Percentiles rank a stretch among this genome's conserved stretches.
Evolutionary conservation across 805 yeast genomes (phyloP).

Genomic region (Pichia heedii): DNA sequence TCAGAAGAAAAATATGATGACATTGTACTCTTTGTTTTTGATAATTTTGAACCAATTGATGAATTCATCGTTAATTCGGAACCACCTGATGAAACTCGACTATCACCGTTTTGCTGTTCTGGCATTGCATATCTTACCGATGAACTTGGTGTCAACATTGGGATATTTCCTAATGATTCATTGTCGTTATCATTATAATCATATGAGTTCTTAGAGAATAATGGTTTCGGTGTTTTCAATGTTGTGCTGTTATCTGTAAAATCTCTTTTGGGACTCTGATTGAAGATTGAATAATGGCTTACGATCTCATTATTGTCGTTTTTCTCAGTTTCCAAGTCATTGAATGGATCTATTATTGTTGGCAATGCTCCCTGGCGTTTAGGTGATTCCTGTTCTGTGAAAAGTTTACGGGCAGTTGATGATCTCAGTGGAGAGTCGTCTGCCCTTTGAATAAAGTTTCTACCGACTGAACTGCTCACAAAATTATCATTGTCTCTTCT

Average conservation of each 20-base stretch:
- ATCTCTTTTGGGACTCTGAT: constrained; percentile 28
- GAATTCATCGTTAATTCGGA: constrained; percentile 9
- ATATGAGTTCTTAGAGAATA: constrained; percentile 52
- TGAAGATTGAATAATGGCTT: constrained; percentile 22
- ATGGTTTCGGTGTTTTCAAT: constrained; percentile 57
- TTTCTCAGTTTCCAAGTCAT: constrained; percentile 31
- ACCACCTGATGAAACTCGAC: constrained; percentile 18
- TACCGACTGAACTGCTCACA: constrained; percentile 29
- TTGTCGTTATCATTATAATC: constrained; percentile 42
- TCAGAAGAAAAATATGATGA: constrained; percentile 17
- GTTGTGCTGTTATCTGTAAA: constrained; percentile 28
- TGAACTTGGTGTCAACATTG: constrained; percentile 16
- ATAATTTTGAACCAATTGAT: constrained; percentile 12
- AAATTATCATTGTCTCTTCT: constrained; percentile 22
- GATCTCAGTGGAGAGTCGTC: constrained; percentile 19
- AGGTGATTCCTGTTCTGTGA: constrained; percentile 66
- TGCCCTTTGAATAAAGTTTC: constrained; percentile 29
- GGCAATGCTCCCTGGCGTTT: constrained; percentile 45
- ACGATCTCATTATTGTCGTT: constrained; percentile 29
- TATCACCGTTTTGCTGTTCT: constrained; percentile 6
- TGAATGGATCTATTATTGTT: constrained; percentile 40
- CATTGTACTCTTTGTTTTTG: constrained; percentile 9
- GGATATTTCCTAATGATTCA: constrained; percentile 15
- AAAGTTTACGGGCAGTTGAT: constrained; percentile 53
- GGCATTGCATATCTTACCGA: constrained; percentile 6